These are phyloP conservation scores for Yueomyces sp. DNA, from an alignment of 805 yeast species.

Conservation along the genomic window DNA sequence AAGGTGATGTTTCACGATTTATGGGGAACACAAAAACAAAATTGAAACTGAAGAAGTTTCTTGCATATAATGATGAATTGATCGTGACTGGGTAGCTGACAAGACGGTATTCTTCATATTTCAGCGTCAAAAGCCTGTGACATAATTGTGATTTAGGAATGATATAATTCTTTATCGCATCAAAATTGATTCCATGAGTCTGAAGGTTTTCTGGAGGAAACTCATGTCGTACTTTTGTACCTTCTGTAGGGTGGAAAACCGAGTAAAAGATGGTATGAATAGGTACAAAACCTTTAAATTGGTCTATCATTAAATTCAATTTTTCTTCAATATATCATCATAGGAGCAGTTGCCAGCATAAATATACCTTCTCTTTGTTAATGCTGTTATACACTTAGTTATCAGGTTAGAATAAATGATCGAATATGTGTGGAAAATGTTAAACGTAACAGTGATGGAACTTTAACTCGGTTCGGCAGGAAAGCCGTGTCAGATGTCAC, in stretches of 20 bases:
- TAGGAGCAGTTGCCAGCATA: no score
- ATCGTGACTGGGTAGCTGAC: constrained; percentile 85
- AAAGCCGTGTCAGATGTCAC: no score
- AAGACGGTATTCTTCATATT: constrained; percentile 55
- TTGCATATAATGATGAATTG: constrained; percentile 57
- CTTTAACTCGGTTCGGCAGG: no score
- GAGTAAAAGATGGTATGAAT: constrained; percentile 80
- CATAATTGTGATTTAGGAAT: constrained; percentile 91
- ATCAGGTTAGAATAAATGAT: no score
- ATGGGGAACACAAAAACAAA: constrained; percentile 84
- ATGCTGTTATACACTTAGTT: no score
- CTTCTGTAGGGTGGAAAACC: constrained; percentile 90
- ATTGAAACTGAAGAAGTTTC: constrained; percentile 88
- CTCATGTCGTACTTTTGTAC: constrained; percentile 82
- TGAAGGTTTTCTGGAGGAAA: constrained; percentile 55
- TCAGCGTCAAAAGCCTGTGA: constrained; percentile 63
- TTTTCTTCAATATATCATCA: not conserved
- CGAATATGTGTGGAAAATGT: no score
- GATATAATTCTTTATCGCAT: constrained; percentile 74
- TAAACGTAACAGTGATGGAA: no score
- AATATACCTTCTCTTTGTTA: no score
- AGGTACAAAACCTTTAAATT: constrained; percentile 65
- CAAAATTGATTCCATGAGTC: constrained; percentile 51
- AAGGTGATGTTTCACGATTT: constrained; percentile 69
- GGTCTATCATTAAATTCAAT: constrained; percentile 8